Conservation (phyloP, 306 rosid genomes). For the cucumber (Cucumis sativus) region DNA sequence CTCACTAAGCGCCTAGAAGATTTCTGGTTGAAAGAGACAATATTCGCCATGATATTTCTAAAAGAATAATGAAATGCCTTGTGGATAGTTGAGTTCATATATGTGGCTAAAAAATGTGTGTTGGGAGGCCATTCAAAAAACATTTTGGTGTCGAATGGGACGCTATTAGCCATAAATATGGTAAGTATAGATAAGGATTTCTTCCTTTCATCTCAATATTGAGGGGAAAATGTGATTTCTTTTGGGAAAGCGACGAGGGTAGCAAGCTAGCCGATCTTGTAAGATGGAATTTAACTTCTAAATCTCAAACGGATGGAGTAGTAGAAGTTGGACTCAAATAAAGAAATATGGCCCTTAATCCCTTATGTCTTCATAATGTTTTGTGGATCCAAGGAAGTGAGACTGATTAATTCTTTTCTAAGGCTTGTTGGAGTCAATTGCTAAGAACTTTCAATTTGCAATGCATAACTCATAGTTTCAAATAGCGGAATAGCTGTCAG, state of each 20-base stretch:
- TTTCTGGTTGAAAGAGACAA: background rate
- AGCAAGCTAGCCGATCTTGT: background rate
- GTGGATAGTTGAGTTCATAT: background rate
- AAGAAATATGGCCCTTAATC: background rate
- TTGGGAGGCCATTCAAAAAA: background rate
- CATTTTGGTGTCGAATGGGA: background rate
- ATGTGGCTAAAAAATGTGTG: background rate
- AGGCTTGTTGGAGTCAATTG: no score
- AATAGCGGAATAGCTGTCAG: background rate
- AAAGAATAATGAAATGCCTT: background rate
- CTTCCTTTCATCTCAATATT: background rate
- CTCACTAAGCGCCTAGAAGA: background rate
- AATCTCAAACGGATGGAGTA: background rate
- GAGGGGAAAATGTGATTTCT: background rate
- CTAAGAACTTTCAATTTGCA: background rate
- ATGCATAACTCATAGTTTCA: background rate
- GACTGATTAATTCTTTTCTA: no score
- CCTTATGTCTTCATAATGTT: no score
- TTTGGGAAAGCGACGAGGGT: background rate
- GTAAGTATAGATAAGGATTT: background rate
- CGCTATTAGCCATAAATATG: background rate
- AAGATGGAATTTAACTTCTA: background rate
- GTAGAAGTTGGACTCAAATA: background rate
- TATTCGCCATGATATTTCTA: background rate
- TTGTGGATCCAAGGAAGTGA: no score